Evolutionary conservation across 495 filamentous ascomycete species (phyloP), one percentile per base, ranked within the genome.

Genomic region (Aspergillus wentii): DNA sequence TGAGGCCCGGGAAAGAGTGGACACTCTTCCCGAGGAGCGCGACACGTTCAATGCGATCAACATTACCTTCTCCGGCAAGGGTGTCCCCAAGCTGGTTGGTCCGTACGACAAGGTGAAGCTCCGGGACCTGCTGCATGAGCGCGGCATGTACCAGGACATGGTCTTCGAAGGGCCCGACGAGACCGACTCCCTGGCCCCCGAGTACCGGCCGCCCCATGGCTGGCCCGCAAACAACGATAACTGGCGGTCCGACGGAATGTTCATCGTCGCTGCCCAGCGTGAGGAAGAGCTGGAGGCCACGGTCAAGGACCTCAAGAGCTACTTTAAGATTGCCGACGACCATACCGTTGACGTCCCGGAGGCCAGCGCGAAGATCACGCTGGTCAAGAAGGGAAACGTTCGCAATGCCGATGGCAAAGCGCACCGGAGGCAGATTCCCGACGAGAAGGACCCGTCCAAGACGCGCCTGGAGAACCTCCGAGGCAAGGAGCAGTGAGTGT

Each of bases 1-100:
- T 32, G 15, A 40, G 15, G 38, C 38, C 38, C 26, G 21, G 18
- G 27, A 19, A 22, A 31, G 38, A 23, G 17, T 21, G 29, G 38
- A 40, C 38, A 40, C 28, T 19, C 38, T 14, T 40, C 38, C 38
- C n/a, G 28, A 21, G 18, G 5, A 38, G 17, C 35, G 35, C 35
- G 17, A 38, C 2, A 11, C 38, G 16, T 40, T 40, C 38, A 23
- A 40, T n/a, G 38, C 38, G 3, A 33, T 52, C 17, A 64, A 62
- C 34, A 48, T 66, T 23, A 46, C 44, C 21, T 64, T 66, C 30
- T 50, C 39, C 26, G 33, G 46, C 16, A 62, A 51, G 29, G 62
- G 62, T 3, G 30, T 66, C 8, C 16, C 16, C 1, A 41, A 56
- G 26, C 26, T 29, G 11, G 26, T 29, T 4, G 10, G 4, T 4